phyloP scores from a whole-genome alignment of 2,329 filamentous ascomycete genomes.

The Paraphaeosphaeria sporulosa region DNA sequence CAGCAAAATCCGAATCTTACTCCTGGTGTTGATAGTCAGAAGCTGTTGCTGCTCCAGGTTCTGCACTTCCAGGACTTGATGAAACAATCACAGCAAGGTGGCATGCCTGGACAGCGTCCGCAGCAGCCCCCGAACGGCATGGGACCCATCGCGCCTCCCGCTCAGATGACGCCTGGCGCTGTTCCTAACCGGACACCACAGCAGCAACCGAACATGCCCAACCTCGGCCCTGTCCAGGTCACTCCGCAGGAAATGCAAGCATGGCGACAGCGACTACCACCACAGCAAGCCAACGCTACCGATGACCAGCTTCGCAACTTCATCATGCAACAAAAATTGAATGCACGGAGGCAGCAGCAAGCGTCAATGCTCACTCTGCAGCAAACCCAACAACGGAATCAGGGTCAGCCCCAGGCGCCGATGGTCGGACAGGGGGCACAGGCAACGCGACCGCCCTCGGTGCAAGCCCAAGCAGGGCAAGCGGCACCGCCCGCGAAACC shows the following conservation, averaged over 20 bases:
- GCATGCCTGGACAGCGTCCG: slow-evolving; percentile 29
- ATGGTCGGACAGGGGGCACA: slow-evolving; percentile 30
- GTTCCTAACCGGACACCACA: slow-evolving; percentile 36
- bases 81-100: slow-evolving; percentile 34
- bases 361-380: slow-evolving; percentile 23
- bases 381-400: slow-evolving; percentile 31
- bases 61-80: slow-evolving; percentile 55
- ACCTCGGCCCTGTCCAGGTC: slow-evolving; percentile 36
- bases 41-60: slow-evolving; percentile 47
- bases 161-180: slow-evolving; percentile 49
- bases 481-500: slow-evolving; percentile 34
- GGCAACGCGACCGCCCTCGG: slow-evolving; percentile 31
- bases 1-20: slow-evolving; percentile 51
- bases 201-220: slow-evolving; percentile 37
- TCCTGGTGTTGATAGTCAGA: slow-evolving; percentile 35
- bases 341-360: slow-evolving; percentile 30
- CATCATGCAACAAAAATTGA: slow-evolving; percentile 35
- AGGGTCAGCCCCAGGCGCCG: slow-evolving; percentile 40
- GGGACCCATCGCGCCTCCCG: slow-evolving; percentile 45
- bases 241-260: slow-evolving; percentile 51
- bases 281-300: slow-evolving; percentile 35
- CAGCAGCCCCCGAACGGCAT: slow-evolving; percentile 29
- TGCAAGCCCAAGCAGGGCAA: slow-evolving; percentile 32
- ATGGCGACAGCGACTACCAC: slow-evolving; percentile 45
- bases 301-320: slow-evolving; percentile 38